Conservation (phyloP, 202 grass and related monocot species). For the Zizania palustris region DNA sequence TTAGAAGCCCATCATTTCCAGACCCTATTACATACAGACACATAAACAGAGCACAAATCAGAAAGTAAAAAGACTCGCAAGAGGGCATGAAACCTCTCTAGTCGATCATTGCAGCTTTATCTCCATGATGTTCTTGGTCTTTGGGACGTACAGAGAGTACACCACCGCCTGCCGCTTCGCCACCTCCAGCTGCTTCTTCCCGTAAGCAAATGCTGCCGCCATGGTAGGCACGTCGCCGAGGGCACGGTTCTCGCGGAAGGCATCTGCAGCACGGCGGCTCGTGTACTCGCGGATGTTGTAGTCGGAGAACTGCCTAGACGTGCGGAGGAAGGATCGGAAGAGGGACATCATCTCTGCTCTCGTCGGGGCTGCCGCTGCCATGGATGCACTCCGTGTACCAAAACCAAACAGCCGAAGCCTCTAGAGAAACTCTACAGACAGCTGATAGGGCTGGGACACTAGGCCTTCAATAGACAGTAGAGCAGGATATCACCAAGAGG, state of each 20-base stretch:
- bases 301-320: slow-evolving; percentile 67
- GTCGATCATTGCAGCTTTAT: slow-evolving; percentile 51
- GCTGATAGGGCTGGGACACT: too few species aligned
- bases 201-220: slow-evolving; percentile 57
- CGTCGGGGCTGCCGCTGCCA: slow-evolving; percentile 53
- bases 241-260: slow-evolving; percentile 68
- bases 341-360: slow-evolving; percentile 62
- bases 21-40: slow-evolving; percentile 1
- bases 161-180: slow-evolving; percentile 70
- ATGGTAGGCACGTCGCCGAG: slow-evolving; percentile 51
- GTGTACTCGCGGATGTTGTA: slow-evolving; percentile 94
- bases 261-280: slow-evolving; percentile 58
- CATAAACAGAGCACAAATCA: slow-evolving; percentile 14
- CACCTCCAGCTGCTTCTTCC: slow-evolving; percentile 77
- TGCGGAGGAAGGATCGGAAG: slow-evolving; percentile 69
- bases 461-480: too few species aligned
- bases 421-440: too few species aligned
- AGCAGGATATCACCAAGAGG: too few species aligned
- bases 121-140: slow-evolving; percentile 82
- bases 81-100: slow-evolving; percentile 32
- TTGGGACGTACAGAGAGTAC: slow-evolving; percentile 79
- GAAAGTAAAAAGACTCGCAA: neutral
- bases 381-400: slow-evolving; percentile 18
- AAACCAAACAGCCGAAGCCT: too few species aligned
- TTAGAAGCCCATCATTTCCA: too few species aligned